Conservation (phyloP, 768 basidiomycete genomes). For the Hygrocybe punicea region DNA sequence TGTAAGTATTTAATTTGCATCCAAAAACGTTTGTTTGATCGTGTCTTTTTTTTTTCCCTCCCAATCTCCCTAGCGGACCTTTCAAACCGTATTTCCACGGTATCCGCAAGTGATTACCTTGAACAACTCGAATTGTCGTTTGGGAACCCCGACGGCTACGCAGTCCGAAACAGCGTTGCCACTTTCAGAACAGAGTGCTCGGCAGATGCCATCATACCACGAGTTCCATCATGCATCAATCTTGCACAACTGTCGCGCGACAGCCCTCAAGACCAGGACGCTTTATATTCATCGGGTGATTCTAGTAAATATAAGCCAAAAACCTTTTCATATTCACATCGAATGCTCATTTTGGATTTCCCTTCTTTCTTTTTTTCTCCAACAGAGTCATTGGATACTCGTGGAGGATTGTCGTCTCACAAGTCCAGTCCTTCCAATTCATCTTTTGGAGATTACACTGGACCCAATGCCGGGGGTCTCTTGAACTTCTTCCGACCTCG, state of each 20-base stretch:
- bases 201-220: constrained; percentile 55
- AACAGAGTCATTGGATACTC: too few relatives aligned
- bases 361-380: too few relatives aligned
- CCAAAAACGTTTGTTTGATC: neutral
- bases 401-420: too few relatives aligned
- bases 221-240: constrained; percentile 8
- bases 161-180: constrained; percentile 52
- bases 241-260: neutral
- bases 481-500: constrained; percentile 29
- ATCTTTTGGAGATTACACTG: neutral
- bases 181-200: constrained; percentile 57
- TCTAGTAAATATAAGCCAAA: too few relatives aligned
- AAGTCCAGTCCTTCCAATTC: too few relatives aligned
- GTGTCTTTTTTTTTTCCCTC: too few relatives aligned
- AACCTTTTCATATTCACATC: too few relatives aligned
- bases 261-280: too few relatives aligned
- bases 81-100: constrained; percentile 39
- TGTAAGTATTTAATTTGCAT: too few relatives aligned
- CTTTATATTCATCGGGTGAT: too few relatives aligned
- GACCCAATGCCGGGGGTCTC: constrained; percentile 6
- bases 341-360: too few relatives aligned
- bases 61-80: constrained; percentile 21
- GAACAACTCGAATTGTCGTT: constrained; percentile 37
- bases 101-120: constrained; percentile 39
- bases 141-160: constrained; percentile 22